Base-by-base conservation (phyloP, 2,329 filamentous ascomycete species). In the Neopestalotiopsis sp. region DNA sequence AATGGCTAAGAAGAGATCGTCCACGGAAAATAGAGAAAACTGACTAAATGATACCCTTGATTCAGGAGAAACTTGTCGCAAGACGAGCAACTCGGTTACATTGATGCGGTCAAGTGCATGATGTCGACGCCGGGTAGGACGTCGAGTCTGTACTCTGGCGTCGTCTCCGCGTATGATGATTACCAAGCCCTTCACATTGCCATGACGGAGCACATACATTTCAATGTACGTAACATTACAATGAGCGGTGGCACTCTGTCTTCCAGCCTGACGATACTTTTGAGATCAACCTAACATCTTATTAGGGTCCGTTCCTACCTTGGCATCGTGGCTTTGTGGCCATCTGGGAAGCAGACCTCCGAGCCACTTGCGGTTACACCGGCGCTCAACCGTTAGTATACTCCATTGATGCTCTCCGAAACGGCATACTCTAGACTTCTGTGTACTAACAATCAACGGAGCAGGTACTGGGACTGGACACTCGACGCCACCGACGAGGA, bases 101-200 rank as follows among this genome's bases (percentile, higher is more conserved):
- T 81, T 65, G 71, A 78, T 17, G 81, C 83, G 9, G 76, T 84
- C 20, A 73, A 79, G 32, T 85, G 83, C 67, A 69, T 84, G 59
- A 75, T 78, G 67, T 68, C 68, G 6, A 73, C 75, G 69, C 77
- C 81, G 10, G 70, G 78, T 4, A 68, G 72, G 17, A 78, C 74
- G 2, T 71, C 73, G 20, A 65, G 75, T 4, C 63, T 70, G 3
- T 76, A 79, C 61, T 76, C 77, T 1, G 84, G 83, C 4, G 79
- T 77, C 0, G 76, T 73, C 66, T 79, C 77, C 38, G 81, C 83
- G n/a, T 84, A 79, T 69, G 84, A 85, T 72, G 83, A 84, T 70
- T 84, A 83, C 67, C 74, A 81, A 42, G 83, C 78, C 9, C 73
- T 80, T 10, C 83, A 84, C 69, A 84, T 84, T 69, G 79, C 78